Conservation (phyloP, 2,329 filamentous ascomycete species). For the Monosporascus sp. region DNA sequence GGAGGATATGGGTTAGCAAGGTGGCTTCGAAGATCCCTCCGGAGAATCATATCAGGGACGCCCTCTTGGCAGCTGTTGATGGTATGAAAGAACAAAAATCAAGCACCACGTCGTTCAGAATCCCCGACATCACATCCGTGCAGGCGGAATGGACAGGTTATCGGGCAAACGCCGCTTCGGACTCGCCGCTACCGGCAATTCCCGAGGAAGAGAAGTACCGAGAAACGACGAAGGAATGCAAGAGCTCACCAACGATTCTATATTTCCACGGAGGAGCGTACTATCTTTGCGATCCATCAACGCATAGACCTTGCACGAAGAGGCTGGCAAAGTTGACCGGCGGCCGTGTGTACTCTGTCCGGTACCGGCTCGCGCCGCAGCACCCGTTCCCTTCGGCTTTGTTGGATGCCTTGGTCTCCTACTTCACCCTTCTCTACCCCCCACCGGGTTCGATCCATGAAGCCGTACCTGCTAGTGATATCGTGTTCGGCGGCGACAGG, state of each 20-base stretch:
- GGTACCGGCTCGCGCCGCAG: slow-evolving; percentile 71
- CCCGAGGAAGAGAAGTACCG: slow-evolving; percentile 60
- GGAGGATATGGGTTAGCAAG: slow-evolving; percentile 74
- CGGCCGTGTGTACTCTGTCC: slow-evolving; percentile 65
- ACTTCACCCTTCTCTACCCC: slow-evolving; percentile 68
- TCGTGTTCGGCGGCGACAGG: slow-evolving; percentile 69
- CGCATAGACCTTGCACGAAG: slow-evolving; percentile 54
- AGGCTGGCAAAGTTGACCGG: slow-evolving; percentile 60
- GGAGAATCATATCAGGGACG: slow-evolving; percentile 49
- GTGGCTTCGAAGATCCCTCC: slow-evolving; percentile 58
- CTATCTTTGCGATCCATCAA: slow-evolving; percentile 64
- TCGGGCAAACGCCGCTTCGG: slow-evolving; percentile 45
- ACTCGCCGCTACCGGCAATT: slow-evolving; percentile 47
- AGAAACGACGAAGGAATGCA: slow-evolving; percentile 62
- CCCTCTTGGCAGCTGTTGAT: slow-evolving; percentile 53
- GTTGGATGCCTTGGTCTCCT: slow-evolving; percentile 66
- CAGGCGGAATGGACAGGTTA: slow-evolving; percentile 76
- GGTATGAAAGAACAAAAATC: slow-evolving; percentile 37
- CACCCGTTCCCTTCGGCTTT: slow-evolving; percentile 69
- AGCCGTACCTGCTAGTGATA: slow-evolving; percentile 56
- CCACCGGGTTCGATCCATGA: slow-evolving; percentile 61
- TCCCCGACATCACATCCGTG: slow-evolving; percentile 51
- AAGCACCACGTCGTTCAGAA: slow-evolving; percentile 18
- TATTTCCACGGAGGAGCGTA: slow-evolving; percentile 76
- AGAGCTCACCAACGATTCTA: slow-evolving; percentile 57